Percentiles rank a stretch among this genome's conserved stretches.
Evolutionary conservation across 352 stramenopile genomes (phyloP).

Genomic region (Globisporangium cylindrosporum): DNA sequence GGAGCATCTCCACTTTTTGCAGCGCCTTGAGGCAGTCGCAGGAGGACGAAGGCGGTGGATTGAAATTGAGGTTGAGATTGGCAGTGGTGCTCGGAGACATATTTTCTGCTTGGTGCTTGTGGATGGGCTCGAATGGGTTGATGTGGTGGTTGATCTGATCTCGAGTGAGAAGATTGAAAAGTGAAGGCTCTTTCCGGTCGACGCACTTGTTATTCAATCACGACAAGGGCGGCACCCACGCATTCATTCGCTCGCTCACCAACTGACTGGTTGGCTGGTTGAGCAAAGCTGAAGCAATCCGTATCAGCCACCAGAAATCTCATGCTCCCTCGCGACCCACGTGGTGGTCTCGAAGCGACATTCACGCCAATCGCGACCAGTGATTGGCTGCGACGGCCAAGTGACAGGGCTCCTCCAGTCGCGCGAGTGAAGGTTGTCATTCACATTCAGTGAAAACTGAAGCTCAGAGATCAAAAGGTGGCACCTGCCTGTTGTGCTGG

Average conservation of each 20-base stretch:
- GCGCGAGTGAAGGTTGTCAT: neutral
- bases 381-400: neutral
- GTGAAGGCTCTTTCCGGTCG: conserved; percentile 1
- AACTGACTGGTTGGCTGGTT: neutral
- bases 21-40: conserved; percentile 7
- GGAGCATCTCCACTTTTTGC: conserved; percentile 1
- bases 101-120: neutral
- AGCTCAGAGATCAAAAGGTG: neutral
- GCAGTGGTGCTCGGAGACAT: neutral
- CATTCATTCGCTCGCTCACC: neutral
- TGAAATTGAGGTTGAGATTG: neutral
- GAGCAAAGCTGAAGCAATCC: neutral
- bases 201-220: neutral
- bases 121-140: neutral
- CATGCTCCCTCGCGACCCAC: neutral
- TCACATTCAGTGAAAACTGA: neutral
- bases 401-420: neutral
- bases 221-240: neutral
- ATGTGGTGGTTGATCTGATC: neutral
- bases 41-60: neutral
- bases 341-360: neutral
- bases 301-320: neutral
- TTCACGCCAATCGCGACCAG: neutral
- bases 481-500: neutral
- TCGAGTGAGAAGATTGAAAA: conserved; percentile 9